Percentiles rank a stretch among this genome's conserved stretches.
Conservation (phyloP, 139 green algal species). For the Volvox reticuliferus region DNA sequence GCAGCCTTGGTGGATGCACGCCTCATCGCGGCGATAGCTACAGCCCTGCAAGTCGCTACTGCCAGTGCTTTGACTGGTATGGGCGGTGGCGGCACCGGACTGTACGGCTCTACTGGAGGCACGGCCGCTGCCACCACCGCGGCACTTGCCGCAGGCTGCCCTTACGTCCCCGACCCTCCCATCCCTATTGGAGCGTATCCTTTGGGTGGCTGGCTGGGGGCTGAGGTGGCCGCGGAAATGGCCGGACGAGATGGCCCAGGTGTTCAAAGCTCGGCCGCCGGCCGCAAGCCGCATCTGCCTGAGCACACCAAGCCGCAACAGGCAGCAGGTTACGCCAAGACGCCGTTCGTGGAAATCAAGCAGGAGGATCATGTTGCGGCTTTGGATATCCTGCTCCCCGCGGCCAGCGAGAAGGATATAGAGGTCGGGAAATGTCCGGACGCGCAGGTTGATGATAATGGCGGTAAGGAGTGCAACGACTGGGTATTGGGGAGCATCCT, state of each 20-base stretch:
- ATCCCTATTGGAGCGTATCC: background rate
- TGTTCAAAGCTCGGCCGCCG: too few species aligned
- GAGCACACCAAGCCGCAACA: too few species aligned
- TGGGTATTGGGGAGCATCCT: constrained; percentile 16
- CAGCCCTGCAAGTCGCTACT: background rate
- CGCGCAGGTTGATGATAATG: background rate
- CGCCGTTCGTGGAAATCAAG: too few species aligned
- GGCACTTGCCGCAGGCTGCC: background rate
- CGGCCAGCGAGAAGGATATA: background rate
- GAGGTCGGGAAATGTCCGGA: background rate
- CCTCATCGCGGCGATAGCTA: background rate
- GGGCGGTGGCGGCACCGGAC: too few species aligned
- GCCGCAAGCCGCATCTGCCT: too few species aligned
- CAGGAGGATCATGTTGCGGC: too few species aligned
- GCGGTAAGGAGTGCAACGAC: too few species aligned
- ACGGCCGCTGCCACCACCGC: background rate
- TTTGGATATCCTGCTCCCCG: background rate
- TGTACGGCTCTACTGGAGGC: background rate
- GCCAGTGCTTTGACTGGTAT: background rate
- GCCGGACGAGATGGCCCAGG: background rate
- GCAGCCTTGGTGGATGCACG: constrained; percentile 4
- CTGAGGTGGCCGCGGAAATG: background rate
- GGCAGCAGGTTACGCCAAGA: too few species aligned
- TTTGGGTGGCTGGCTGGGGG: constrained; percentile 18
- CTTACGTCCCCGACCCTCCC: background rate